Conservation (phyloP, 805 yeast genomes). For the Kuraishia hungarica region DNA sequence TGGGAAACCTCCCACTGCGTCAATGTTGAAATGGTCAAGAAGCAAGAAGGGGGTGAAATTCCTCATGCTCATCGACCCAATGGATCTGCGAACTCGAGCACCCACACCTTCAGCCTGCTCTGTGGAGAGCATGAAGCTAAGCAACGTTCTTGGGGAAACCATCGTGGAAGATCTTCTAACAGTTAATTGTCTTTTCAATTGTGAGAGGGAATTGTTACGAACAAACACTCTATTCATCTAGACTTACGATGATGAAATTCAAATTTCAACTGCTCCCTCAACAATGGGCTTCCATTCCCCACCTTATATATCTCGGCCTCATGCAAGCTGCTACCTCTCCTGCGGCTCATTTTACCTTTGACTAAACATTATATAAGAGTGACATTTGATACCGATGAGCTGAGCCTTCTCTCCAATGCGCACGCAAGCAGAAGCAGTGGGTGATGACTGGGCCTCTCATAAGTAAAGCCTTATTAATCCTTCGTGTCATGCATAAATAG, state of each 20-base stretch:
- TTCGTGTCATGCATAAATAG: neutral
- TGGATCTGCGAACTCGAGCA: constrained; percentile 75
- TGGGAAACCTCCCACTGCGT: constrained; percentile 67
- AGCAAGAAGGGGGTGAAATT: constrained; percentile 77
- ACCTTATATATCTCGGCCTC: neutral
- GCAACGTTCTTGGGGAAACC: constrained; percentile 30
- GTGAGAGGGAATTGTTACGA: neutral
- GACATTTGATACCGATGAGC: neutral
- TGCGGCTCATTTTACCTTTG: neutral
- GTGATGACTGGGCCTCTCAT: neutral
- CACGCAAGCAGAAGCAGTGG: neutral
- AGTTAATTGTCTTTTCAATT: neutral
- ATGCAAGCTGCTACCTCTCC: neutral
- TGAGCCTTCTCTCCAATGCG: neutral
- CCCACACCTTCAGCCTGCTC: constrained; percentile 85
- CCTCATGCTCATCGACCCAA: constrained; percentile 60
- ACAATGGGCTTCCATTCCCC: neutral
- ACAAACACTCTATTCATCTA: neutral
- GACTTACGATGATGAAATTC: neutral
- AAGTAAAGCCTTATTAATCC: neutral
- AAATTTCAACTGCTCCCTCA: neutral
- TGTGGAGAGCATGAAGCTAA: constrained; percentile 44
- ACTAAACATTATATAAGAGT: neutral
- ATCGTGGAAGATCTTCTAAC: neutral
- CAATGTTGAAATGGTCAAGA: constrained; percentile 68